phyloP scores from a whole-genome alignment of 352 stramenopile species.

The Globisporangium irregulare region DNA sequence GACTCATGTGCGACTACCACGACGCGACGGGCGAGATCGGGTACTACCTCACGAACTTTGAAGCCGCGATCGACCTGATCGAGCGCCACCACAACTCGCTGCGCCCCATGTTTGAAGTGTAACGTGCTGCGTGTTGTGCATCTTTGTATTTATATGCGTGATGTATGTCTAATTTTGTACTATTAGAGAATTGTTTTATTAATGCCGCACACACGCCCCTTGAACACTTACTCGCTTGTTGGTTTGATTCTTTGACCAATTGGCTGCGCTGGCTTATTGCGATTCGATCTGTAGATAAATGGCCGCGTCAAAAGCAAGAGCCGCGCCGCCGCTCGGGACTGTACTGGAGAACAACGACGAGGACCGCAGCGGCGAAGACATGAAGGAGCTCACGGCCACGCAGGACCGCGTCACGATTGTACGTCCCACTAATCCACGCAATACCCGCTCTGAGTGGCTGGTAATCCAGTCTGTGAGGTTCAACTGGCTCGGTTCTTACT shows the following conservation, averaged over 20 bases:
- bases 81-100: slow-evolving; percentile 39
- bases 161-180: slow-evolving; percentile 3
- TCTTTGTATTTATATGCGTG: background rate
- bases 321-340: background rate
- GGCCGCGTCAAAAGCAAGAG: background rate
- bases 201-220: background rate
- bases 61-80: slow-evolving; percentile 59
- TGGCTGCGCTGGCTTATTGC: no score
- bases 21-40: slow-evolving; percentile 64
- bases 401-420: slow-evolving; percentile 43
- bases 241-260: no score
- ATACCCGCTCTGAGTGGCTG: no score
- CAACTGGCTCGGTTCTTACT: background rate
- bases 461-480: background rate
- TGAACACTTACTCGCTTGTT: no score
- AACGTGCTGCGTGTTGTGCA: slow-evolving; percentile 2
- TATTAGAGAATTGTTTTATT: slow-evolving; percentile 14
- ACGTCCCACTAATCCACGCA: slow-evolving; percentile 2
- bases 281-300: background rate
- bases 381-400: slow-evolving; percentile 27
- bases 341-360: background rate
- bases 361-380: slow-evolving; percentile 16
- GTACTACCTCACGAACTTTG: slow-evolving; percentile 73
- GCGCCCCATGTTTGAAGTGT: slow-evolving; percentile 30
- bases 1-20: slow-evolving; percentile 51